These are phyloP conservation scores for Pascua guehoae DNA, from an alignment of 1,284 basidiomycete genomes.

Conservation along the genomic window DNA sequence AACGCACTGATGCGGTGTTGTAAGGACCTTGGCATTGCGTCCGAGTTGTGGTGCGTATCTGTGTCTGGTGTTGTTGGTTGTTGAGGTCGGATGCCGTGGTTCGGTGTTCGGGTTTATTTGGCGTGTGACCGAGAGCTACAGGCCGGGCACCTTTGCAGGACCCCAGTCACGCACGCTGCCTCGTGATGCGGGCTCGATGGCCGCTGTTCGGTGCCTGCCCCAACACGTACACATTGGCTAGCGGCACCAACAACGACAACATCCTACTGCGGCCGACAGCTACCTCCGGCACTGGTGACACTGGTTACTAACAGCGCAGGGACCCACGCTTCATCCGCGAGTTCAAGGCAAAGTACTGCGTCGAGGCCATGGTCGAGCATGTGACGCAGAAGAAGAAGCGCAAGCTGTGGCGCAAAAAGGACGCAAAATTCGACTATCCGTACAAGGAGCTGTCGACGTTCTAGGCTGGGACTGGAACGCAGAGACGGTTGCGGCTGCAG, in stretches of 20 bases:
- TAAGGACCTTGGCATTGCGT: constrained; percentile 93
- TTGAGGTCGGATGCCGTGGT: too few species aligned
- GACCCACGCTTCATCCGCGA: constrained; percentile 92
- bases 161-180: too few species aligned
- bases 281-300: not conserved
- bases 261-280: not conserved
- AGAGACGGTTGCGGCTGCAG: too few species aligned
- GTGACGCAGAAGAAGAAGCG: constrained; percentile 80
- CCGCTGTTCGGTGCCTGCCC: too few species aligned
- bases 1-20: constrained; percentile 98
- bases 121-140: not conserved
- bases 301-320: constrained; percentile 52
- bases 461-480: not conserved
- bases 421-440: constrained; percentile 80
- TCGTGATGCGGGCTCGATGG: too few species aligned
- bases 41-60: constrained; percentile 78
- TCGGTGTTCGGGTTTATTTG: not conserved
- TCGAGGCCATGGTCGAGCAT: constrained; percentile 84
- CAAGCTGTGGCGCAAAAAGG: constrained; percentile 85
- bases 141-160: too few species aligned
- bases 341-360: constrained; percentile 80
- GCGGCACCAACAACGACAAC: too few species aligned
- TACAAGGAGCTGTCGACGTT: constrained; percentile 61
- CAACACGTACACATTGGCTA: too few species aligned
- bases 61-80: not conserved